Conservation (phyloP, 2,329 filamentous ascomycete genomes). For the Gremmenia infestans region DNA sequence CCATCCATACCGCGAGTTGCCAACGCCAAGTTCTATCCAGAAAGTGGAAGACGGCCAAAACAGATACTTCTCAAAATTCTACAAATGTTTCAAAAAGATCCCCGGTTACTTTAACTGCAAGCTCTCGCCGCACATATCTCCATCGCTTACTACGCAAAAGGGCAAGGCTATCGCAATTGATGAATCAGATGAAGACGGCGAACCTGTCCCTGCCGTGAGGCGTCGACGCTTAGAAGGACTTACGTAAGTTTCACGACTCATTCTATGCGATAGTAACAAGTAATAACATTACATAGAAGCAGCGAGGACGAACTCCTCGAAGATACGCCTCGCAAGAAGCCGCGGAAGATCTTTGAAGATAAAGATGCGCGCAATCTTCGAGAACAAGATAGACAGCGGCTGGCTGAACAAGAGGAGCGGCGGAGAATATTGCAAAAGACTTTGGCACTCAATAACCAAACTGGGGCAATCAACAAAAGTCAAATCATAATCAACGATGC, state of each 20-base stretch:
- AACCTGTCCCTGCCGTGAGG: conserved; percentile 37
- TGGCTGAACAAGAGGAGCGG: conserved; percentile 50
- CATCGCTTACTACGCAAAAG: not conserved
- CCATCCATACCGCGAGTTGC: conserved; percentile 3
- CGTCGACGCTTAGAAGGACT: conserved; percentile 22
- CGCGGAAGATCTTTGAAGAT: conserved; percentile 42
- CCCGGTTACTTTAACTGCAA: conserved; percentile 7
- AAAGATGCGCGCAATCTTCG: conserved; percentile 44
- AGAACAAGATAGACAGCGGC: conserved; percentile 48
- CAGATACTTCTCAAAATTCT: not conserved
- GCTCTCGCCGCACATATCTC: not conserved
- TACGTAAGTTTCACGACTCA: conserved; percentile 10
- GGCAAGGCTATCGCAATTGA: conserved; percentile 3
- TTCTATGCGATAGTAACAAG: not conserved
- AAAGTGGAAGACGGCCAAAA: conserved; percentile 23
- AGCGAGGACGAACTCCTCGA: conserved; percentile 8
- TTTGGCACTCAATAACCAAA: conserved; percentile 40
- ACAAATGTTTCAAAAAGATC: conserved; percentile 1
- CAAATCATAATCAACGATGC: conserved; percentile 61
- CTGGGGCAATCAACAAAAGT: conserved; percentile 40
- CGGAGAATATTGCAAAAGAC: conserved; percentile 41
- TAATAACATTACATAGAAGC: not conserved
- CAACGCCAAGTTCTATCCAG: conserved; percentile 7
- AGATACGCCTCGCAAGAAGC: conserved; percentile 26
- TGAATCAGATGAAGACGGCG: conserved; percentile 23